Evolutionary conservation across 352 stramenopile genomes (phyloP).

Genomic region (Thalassiosira mediterranea): DNA sequence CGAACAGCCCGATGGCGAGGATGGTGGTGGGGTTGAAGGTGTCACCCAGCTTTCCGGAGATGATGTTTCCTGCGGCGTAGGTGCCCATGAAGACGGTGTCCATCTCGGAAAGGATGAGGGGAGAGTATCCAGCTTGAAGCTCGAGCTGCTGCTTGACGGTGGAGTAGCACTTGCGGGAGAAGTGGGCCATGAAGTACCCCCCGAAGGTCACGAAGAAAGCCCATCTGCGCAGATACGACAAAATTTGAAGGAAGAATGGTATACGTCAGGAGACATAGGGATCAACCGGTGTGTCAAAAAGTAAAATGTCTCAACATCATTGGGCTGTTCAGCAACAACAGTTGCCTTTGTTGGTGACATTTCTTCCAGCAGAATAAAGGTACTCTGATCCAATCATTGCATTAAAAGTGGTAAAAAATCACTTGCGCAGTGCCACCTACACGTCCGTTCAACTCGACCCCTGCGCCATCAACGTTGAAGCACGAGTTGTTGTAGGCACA

Average conservation of each 20-base stretch:
- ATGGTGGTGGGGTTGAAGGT: conserved; percentile 85
- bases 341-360: not conserved
- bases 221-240: conserved; percentile 52
- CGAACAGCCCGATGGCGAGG: conserved; percentile 85
- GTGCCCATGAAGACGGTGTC: conserved; percentile 86
- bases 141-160: conserved; percentile 86
- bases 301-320: no score
- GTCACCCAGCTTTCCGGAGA: conserved; percentile 87
- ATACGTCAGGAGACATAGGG: not conserved
- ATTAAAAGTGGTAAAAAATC: no score
- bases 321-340: no score
- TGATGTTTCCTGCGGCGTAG: conserved; percentile 85
- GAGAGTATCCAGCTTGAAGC: conserved; percentile 65
- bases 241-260: conserved; percentile 11
- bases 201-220: conserved; percentile 87
- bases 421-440: no score
- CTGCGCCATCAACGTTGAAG: no score
- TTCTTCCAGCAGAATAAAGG: no score
- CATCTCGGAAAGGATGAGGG: conserved; percentile 82
- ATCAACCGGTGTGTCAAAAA: no score
- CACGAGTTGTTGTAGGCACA: no score
- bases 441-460: no score
- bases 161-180: conserved; percentile 87
- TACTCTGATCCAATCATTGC: no score
- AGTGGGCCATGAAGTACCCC: conserved; percentile 87